Conservation (phyloP, 495 filamentous ascomycete genomes). For the Hypoxylon lienhwacheense region DNA sequence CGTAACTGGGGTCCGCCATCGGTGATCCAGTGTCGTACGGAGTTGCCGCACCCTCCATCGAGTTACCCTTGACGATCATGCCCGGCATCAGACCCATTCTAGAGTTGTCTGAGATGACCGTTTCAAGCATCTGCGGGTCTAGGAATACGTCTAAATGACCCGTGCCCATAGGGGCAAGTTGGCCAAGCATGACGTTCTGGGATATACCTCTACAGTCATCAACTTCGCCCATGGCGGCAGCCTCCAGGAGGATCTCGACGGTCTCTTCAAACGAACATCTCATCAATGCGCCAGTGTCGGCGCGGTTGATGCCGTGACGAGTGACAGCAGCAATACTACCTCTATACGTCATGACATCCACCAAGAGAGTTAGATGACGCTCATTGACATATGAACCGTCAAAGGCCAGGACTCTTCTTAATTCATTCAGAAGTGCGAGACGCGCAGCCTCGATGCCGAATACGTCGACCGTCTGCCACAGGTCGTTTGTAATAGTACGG, state of each 20-base stretch:
- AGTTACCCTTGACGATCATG: conserved; percentile 70
- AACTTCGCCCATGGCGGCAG: conserved; percentile 88
- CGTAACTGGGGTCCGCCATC: conserved; percentile 69
- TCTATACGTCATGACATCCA: conserved; percentile 96
- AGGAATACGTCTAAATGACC: conserved; percentile 90
- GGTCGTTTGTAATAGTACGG: conserved; percentile 92
- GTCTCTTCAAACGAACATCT: conserved; percentile 99
- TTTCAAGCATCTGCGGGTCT: conserved; percentile 93
- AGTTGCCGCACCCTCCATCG: conserved; percentile 82
- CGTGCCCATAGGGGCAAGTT: conserved; percentile 94
- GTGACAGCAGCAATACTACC: conserved; percentile 94
- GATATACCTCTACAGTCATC: conserved; percentile 98
- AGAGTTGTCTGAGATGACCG: conserved; percentile 87
- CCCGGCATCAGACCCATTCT: conserved; percentile 76
- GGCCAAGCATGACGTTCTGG: conserved; percentile 97
- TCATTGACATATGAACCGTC: conserved; percentile 99
- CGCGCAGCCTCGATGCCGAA: conserved; percentile 96
- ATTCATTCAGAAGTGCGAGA: conserved; percentile 78
- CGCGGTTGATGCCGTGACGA: conserved; percentile 96
- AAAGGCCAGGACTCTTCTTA: conserved; percentile 89
- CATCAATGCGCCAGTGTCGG: conserved; percentile 97
- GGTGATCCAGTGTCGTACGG: conserved; percentile 94
- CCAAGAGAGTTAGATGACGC: conserved; percentile 91
- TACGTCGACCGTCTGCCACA: conserved; percentile 87
- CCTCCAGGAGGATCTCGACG: conserved; percentile 95